Evolutionary conservation across 164 flowering plant species (phyloP).

Genomic region (Malania oleifera): DNA sequence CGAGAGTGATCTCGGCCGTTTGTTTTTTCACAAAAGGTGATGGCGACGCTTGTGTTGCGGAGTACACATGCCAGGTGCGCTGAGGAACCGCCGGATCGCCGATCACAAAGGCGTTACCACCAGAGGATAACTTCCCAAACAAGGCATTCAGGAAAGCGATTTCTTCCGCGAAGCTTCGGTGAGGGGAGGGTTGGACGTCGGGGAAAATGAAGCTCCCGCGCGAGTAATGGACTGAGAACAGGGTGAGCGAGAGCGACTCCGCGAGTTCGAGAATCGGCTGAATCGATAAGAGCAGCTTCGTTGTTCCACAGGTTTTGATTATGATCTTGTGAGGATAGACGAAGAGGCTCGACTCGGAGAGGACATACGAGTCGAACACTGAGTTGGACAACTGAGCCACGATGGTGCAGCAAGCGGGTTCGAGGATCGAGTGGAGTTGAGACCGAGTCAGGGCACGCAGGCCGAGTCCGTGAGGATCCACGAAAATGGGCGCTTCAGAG

Average conservation of each 20-base stretch:
- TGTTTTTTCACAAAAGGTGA: background rate
- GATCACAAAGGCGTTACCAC: constrained; percentile 40
- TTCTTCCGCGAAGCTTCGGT: constrained; percentile 64
- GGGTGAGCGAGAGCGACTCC: constrained; percentile 32
- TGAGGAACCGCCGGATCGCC: constrained; percentile 32
- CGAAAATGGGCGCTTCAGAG: constrained; percentile 34
- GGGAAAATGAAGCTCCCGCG: constrained; percentile 74
- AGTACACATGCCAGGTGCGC: constrained; percentile 65
- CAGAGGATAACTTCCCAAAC: constrained; percentile 31
- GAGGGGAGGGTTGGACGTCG: constrained; percentile 56
- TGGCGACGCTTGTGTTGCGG: constrained; percentile 22
- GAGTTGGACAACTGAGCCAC: constrained; percentile 44
- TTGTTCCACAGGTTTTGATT: constrained; percentile 75
- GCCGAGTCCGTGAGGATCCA: constrained; percentile 48
- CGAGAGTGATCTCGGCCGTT: constrained; percentile 32
- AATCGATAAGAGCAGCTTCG: constrained; percentile 56
- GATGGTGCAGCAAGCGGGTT: constrained; percentile 60
- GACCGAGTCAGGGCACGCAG: constrained; percentile 49
- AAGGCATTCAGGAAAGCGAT: constrained; percentile 39
- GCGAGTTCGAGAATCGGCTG: constrained; percentile 43
- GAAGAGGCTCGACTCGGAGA: constrained; percentile 77
- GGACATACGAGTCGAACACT: constrained; percentile 62
- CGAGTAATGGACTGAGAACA: constrained; percentile 43
- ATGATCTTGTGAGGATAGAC: constrained; percentile 49
- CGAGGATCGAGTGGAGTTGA: constrained; percentile 47